These are phyloP conservation scores for Heliamphora exappendiculata DNA, from an alignment of 148 eudicot species.

Conservation along the genomic window DNA sequence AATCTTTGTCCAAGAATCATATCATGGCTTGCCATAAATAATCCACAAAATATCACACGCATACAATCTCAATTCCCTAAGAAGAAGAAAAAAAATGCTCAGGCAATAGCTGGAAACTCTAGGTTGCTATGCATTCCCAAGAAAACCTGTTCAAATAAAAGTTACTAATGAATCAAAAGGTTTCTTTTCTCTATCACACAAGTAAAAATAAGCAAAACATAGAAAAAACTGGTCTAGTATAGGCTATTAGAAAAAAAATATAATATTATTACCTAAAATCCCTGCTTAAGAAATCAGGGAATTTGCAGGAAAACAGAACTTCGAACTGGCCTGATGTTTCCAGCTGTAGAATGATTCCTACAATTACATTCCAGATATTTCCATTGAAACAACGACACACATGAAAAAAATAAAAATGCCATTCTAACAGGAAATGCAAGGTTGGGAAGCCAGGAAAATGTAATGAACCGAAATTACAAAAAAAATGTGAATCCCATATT, in stretches of 20 bases:
- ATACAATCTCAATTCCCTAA: not conserved
- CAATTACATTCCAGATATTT: too few species aligned
- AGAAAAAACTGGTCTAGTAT: not conserved
- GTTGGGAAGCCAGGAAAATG: not conserved
- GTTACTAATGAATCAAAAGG: not conserved
- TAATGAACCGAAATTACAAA: not conserved
- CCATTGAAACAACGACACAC: too few species aligned
- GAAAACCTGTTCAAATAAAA: not conserved
- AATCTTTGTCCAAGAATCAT: slow-evolving; percentile 25
- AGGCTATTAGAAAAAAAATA: not conserved
- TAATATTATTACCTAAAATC: not conserved
- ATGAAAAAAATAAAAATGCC: too few species aligned
- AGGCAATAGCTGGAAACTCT: not conserved
- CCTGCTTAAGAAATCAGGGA: not conserved
- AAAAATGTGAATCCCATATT: not conserved
- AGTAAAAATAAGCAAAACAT: not conserved
- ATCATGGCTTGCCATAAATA: slow-evolving; percentile 36
- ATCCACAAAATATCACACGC: not conserved
- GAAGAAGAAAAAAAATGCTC: not conserved
- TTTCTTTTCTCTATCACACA: not conserved
- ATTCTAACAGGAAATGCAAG: not conserved
- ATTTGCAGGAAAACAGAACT: not conserved
- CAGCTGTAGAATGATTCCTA: not conserved
- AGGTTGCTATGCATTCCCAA: not conserved
- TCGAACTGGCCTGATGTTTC: not conserved